Base-by-base conservation (phyloP, 257 asterid species). In the Petunia secreta region DNA sequence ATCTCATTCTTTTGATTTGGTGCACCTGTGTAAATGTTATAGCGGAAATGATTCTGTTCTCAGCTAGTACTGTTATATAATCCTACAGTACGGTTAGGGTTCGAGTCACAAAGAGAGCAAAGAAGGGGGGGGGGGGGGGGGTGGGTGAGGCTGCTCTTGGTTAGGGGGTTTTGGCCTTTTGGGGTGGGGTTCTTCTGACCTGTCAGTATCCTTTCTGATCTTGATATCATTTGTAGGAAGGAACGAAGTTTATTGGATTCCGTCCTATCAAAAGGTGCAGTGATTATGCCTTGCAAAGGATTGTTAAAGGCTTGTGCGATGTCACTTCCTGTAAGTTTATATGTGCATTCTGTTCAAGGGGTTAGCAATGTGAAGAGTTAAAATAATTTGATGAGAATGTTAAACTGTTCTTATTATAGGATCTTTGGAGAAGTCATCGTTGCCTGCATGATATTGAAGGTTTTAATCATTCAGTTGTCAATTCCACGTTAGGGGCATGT, bases 381-480 rank as follows among this genome's bases (percentile, higher is more conserved):
- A 78, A 77, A 75, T 41, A 54, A 59, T 73, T 58, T 48, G 64
- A 74, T 79, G 75, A 50, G 67, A 65, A 41, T 50, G 41, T 58
- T 66, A 80, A 82, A 80, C 77, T 77, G 54, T 84, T 39, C 82
- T 44, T 50, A 25, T 80, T 50, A 25, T 80, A 95, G 99, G 97
- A 95, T 85, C 89, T 95, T 53, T 95, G 99, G 99, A 84, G 80
- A 84, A 93, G 98, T 80, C 97, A 95, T 7, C 37, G 91, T 80
- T 89, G 91, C 93, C 87, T 95, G 89, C 82, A 87, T 81, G 92
- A 87, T 16, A 82, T 95, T 50, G 99, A 95, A 87, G 98, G 97
- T 57, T 91, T 95, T 83, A 97, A 92, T 84, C 97, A 93, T 86
- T 85, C 97, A 64, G 66, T 84, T 16, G 94, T 88, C 81, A 95